Conservation (phyloP, 1,284 basidiomycete species). For the Calocybe gambosa region DNA sequence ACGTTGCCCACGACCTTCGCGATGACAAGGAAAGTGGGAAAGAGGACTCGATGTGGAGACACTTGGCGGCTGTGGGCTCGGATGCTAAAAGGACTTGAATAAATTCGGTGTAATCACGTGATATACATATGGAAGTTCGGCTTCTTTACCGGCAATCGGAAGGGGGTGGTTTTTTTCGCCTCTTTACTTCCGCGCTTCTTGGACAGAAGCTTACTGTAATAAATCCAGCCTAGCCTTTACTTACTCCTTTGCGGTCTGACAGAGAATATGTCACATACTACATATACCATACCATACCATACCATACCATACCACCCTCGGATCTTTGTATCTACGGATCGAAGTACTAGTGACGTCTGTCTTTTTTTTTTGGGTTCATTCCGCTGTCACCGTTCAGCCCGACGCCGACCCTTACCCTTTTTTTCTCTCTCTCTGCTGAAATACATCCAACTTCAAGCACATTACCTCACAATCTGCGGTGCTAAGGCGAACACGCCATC, state of each 20-base stretch:
- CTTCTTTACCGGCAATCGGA: conserved; percentile 3
- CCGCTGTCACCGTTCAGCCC: background rate
- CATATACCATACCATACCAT: too few relatives aligned
- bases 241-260: background rate
- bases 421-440: too few relatives aligned
- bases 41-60: too few relatives aligned
- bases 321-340: background rate
- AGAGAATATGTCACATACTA: too few relatives aligned
- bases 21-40: background rate
- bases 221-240: too few relatives aligned
- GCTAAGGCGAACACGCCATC: too few relatives aligned
- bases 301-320: background rate
- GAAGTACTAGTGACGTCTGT: background rate
- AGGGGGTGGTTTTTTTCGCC: background rate
- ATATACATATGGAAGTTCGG: conserved; percentile 3
- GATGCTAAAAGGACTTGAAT: background rate
- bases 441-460: too few relatives aligned
- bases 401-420: background rate
- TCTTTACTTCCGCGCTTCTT: conserved; percentile 5
- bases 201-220: too few relatives aligned
- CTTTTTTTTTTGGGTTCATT: too few relatives aligned
- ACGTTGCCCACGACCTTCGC: too few relatives aligned
- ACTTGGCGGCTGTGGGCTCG: too few relatives aligned
- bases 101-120: conserved; percentile 2
- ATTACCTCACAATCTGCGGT: too few relatives aligned